These are phyloP conservation scores for Trichomonas tenax DNA, from an alignment of 208 protist genomes.

Conservation along the genomic window DNA sequence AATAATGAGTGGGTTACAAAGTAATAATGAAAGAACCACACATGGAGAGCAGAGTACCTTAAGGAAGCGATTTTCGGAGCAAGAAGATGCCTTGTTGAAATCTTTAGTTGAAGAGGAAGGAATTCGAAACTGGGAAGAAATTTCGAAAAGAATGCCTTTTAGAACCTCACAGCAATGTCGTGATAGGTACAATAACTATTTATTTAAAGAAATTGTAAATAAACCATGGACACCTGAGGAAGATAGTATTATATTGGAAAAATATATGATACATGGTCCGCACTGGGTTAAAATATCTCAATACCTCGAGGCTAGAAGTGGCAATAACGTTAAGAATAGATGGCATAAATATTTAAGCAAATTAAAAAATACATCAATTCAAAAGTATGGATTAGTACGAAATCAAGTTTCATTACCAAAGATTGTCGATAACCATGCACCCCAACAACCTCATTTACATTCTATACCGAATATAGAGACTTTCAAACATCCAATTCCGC, in stretches of 20 bases:
- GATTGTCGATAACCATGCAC: not conserved
- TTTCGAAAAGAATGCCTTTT: not conserved
- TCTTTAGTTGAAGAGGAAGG: not conserved
- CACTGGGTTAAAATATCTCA: not conserved
- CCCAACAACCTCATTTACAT: not conserved
- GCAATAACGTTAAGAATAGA: not conserved
- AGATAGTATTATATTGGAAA: not conserved
- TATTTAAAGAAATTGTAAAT: not conserved
- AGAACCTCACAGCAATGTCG: not conserved
- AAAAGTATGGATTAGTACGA: not conserved
- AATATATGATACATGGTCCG: not conserved
- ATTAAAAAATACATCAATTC: not conserved
- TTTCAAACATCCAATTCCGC: not conserved
- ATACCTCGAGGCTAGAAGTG: not conserved
- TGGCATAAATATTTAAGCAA: not conserved
- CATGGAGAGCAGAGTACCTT: not conserved
- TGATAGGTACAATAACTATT: not conserved
- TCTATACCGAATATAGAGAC: not conserved
- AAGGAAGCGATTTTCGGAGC: not conserved
- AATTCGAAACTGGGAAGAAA: not conserved
- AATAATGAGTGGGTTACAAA: too few relatives aligned
- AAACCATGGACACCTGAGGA: not conserved
- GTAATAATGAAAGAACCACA: too few relatives aligned
- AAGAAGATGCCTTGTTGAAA: not conserved
- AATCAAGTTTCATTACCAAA: not conserved